These are phyloP conservation scores for Suillus hirtellus DNA, from an alignment of 768 basidiomycete genomes.

Conservation along the genomic window DNA sequence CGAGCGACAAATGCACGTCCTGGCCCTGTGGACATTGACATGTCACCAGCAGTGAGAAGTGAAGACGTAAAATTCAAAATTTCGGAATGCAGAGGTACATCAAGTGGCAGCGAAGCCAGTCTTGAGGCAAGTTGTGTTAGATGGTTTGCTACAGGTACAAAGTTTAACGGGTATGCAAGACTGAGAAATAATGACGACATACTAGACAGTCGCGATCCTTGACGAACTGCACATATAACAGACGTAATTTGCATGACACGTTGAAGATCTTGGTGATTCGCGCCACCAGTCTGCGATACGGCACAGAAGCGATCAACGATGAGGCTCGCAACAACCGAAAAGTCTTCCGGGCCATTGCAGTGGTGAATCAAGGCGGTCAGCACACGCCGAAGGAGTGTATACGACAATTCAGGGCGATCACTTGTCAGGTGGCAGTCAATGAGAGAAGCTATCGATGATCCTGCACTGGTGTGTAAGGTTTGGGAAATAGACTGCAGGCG, in stretches of 20 bases:
- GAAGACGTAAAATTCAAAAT: constrained; percentile 37
- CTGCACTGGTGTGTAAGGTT: constrained; percentile 74
- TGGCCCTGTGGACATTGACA: constrained; percentile 33
- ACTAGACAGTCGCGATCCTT: constrained; percentile 71
- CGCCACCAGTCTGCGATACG: constrained; percentile 8
- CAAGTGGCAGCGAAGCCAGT: constrained; percentile 29
- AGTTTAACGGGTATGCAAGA: constrained; percentile 8
- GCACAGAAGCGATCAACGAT: constrained; percentile 44
- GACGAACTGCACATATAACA: constrained; percentile 61
- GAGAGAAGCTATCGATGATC: constrained; percentile 60
- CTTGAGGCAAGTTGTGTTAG: constrained; percentile 36
- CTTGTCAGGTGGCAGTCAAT: constrained; percentile 53
- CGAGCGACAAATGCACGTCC: constrained; percentile 50
- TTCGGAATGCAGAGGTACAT: constrained; percentile 28
- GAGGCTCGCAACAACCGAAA: constrained; percentile 54
- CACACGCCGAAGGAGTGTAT: constrained; percentile 64
- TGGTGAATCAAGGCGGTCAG: constrained; percentile 85
- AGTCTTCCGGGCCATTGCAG: constrained; percentile 68
- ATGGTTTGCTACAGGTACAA: constrained; percentile 34
- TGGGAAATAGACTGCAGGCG: constrained; percentile 69
- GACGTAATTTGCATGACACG: constrained; percentile 58
- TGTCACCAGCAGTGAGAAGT: constrained; percentile 43
- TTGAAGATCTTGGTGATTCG: constrained; percentile 41
- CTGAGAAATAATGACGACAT: constrained; percentile 24
- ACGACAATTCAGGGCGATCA: constrained; percentile 42